Percentiles rank a stretch among this genome's conserved stretches.
phyloP scores from a whole-genome alignment of 129 eudicot genomes.

The Centaurea solstitialis region DNA sequence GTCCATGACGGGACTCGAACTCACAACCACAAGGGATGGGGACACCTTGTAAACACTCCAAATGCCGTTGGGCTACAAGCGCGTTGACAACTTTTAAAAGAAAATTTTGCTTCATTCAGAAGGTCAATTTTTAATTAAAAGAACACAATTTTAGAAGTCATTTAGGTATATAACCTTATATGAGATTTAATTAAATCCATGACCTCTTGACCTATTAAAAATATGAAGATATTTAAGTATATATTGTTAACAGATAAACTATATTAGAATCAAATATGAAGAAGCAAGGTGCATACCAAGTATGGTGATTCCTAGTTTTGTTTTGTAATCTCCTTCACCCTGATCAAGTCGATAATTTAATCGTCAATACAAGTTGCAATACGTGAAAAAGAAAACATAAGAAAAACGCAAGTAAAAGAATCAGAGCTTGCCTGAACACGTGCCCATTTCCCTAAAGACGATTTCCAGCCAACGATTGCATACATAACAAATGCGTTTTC shows the following conservation, averaged over 20 bases:
- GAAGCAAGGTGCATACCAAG: constrained; percentile 54
- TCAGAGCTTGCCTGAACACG: constrained; percentile 76
- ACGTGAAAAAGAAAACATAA: neutral
- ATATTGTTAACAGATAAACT: neutral
- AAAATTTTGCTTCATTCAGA: no score
- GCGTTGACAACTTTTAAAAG: no score
- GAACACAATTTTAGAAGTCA: no score
- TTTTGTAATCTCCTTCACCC: constrained; percentile 85
- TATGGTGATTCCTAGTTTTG: constrained; percentile 88
- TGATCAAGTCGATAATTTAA: constrained; percentile 25
- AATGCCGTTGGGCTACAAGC: no score
- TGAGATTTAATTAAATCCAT: no score
- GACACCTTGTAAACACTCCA: no score
- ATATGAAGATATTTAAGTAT: no score
- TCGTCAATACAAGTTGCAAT: constrained; percentile 3
- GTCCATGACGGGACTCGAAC: no score
- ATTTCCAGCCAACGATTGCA: constrained; percentile 92
- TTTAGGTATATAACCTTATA: neutral
- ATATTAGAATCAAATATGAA: neutral
- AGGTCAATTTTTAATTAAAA: no score
- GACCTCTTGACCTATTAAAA: neutral
- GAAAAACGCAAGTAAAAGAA: neutral
- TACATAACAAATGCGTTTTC: constrained; percentile 90
- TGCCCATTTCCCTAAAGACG: constrained; percentile 90
- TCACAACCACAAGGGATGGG: no score